Evolutionary conservation across 2,329 filamentous ascomycete genomes (phyloP).

Genomic region (Simplicillium sp.): DNA sequence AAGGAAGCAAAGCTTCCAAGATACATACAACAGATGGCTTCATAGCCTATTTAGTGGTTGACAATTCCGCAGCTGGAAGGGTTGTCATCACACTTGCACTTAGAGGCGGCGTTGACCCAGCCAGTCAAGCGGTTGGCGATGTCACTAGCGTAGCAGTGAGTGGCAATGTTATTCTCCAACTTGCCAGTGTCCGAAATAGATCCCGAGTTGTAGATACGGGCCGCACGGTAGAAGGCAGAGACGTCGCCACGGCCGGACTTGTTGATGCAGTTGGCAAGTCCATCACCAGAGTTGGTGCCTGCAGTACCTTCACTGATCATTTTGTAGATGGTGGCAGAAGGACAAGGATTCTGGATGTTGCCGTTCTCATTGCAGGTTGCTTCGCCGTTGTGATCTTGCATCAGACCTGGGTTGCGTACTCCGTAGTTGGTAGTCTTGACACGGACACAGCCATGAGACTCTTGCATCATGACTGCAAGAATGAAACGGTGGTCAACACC

Average conservation of each 20-base stretch:
- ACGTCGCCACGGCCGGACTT: slow-evolving; percentile 18
- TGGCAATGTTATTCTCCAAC: slow-evolving; percentile 30
- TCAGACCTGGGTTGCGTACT: slow-evolving; percentile 30
- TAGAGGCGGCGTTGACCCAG: slow-evolving; percentile 10
- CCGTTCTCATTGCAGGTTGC: slow-evolving; percentile 23
- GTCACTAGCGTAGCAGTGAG: slow-evolving; percentile 40
- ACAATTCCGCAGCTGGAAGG: slow-evolving; percentile 9
- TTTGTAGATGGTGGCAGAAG: slow-evolving; percentile 13
- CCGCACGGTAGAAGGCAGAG: slow-evolving; percentile 32
- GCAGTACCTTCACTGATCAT: slow-evolving; percentile 29
- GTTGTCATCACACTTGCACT: slow-evolving; percentile 12
- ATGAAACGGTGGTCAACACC: slow-evolving; percentile 30
- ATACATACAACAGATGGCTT: too few species aligned
- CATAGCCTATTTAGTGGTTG: slow-evolving; percentile 1
- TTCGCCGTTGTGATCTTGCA: slow-evolving; percentile 26
- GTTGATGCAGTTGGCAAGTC: slow-evolving; percentile 26
- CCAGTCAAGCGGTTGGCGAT: slow-evolving; percentile 24
- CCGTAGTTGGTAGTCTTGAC: slow-evolving; percentile 28
- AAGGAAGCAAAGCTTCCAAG: too few species aligned
- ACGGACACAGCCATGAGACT: slow-evolving; percentile 33
- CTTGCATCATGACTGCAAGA: slow-evolving; percentile 33
- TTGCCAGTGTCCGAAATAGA: slow-evolving; percentile 21
- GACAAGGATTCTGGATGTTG: slow-evolving; percentile 14
- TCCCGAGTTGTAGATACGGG: slow-evolving; percentile 42
- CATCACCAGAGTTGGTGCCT: slow-evolving; percentile 30